Percentiles rank a stretch among this genome's conserved stretches.
Evolutionary conservation across 768 basidiomycete genomes (phyloP).

Genomic region (Boletus vermiculosoides): DNA sequence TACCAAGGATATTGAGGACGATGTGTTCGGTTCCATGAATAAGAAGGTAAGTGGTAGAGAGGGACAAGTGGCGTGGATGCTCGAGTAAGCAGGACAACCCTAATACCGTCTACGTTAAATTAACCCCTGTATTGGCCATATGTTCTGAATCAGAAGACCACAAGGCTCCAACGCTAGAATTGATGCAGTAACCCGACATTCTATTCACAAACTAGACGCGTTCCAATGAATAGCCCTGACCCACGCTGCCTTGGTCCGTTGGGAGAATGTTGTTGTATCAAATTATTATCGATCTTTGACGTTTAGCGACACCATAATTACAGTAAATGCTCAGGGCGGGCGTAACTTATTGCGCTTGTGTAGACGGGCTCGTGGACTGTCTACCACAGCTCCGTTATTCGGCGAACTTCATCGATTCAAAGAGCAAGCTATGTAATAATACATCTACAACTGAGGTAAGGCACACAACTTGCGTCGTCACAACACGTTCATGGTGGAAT

Average conservation of each 20-base stretch:
- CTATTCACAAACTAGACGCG: neutral
- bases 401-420: neutral
- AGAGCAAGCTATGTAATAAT: neutral
- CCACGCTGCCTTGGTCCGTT: neutral
- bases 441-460: neutral
- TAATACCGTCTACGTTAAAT: neutral
- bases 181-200: neutral
- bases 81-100: neutral
- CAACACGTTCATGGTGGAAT: neutral
- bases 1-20: conserved; percentile 22
- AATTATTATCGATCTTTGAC: neutral
- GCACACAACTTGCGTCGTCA: neutral
- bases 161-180: neutral
- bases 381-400: neutral
- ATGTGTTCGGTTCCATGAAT: conserved; percentile 16
- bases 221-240: neutral
- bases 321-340: neutral
- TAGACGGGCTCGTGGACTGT: neutral
- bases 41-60: neutral
- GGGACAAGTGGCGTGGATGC: conserved; percentile 2
- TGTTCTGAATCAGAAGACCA: neutral
- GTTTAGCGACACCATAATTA: neutral
- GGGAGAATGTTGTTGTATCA: neutral
- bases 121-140: neutral
- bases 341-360: neutral